A percentile compares a stretch with the other conserved stretches of the same genome.
Conservation (phyloP, 495 filamentous ascomycete species). For the Aspergillus panamensis region DNA sequence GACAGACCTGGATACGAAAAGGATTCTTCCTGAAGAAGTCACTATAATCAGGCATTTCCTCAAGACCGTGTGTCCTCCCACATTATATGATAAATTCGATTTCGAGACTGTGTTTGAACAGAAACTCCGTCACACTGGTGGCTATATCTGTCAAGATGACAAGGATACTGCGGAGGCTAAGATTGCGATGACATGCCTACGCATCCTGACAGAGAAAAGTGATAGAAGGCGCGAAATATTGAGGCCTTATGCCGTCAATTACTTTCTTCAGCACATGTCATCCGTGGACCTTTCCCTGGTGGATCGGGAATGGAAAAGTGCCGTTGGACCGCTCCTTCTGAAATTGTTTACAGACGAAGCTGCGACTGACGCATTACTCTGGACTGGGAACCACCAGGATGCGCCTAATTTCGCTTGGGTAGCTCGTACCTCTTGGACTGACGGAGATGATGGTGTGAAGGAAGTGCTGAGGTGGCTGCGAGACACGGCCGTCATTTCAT, state of each 20-base stretch:
- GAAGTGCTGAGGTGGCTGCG: conserved; percentile 32
- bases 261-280: conserved; percentile 32
- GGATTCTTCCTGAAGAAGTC: conserved; percentile 24
- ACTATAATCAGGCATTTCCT: conserved; percentile 35
- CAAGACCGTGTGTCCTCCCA: conserved; percentile 31
- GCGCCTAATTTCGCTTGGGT: conserved; percentile 6
- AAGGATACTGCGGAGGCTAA: conserved; percentile 27
- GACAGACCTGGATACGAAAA: conserved; percentile 4
- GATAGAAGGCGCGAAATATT: conserved; percentile 24
- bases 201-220: conserved; percentile 20
- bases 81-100: conserved; percentile 31
- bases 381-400: conserved; percentile 14
- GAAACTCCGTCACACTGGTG: conserved; percentile 23
- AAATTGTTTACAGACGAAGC: conserved; percentile 30
- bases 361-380: conserved; percentile 33
- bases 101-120: conserved; percentile 37
- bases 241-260: conserved; percentile 30
- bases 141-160: conserved; percentile 20
- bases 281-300: conserved; percentile 34
- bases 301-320: conserved; percentile 30
- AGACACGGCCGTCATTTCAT: conserved; percentile 32
- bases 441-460: conserved; percentile 25
- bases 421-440: conserved; percentile 26
- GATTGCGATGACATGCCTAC: conserved; percentile 29
- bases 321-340: conserved; percentile 32